phyloP scores from a whole-genome alignment of 371 early-diverging fungal genomes.

The Funneliformis caledonium region DNA sequence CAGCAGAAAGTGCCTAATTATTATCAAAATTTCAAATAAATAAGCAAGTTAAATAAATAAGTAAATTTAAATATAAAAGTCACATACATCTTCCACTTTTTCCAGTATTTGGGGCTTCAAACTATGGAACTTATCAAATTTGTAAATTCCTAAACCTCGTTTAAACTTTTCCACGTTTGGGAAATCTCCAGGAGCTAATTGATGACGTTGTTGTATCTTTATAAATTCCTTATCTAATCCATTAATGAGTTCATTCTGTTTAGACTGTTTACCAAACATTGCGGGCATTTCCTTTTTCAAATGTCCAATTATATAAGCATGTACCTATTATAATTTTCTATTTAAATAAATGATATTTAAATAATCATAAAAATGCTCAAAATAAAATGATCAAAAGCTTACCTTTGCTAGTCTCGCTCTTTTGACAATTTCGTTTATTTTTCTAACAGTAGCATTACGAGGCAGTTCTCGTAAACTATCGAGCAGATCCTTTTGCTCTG shows the following conservation, averaged over 20 bases:
- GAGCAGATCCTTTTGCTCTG: slow-evolving; percentile 80
- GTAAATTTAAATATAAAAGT: neutral
- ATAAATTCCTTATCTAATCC: slow-evolving; percentile 75
- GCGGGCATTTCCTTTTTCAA: slow-evolving; percentile 84
- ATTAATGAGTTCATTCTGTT: slow-evolving; percentile 71
- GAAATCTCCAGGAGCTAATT: slow-evolving; percentile 76
- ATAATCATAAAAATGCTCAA: neutral
- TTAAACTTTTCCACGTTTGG: slow-evolving; percentile 70
- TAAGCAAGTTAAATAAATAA: neutral
- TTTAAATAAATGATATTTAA: neutral
- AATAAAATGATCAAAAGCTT: neutral
- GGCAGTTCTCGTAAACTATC: slow-evolving; percentile 77
- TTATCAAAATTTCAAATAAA: neutral
- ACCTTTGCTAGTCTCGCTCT: slow-evolving; percentile 80
- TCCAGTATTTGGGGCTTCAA: slow-evolving; percentile 37
- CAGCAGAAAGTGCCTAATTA: slow-evolving; percentile 57
- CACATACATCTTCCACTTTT: neutral
- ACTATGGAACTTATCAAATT: slow-evolving; percentile 80
- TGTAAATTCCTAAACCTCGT: slow-evolving; percentile 65
- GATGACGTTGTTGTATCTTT: slow-evolving; percentile 71
- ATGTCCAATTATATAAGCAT: slow-evolving; percentile 85
- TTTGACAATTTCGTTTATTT: slow-evolving; percentile 91
- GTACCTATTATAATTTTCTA: slow-evolving; percentile 53
- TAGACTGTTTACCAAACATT: slow-evolving; percentile 82
- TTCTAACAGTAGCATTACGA: slow-evolving; percentile 85